A percentile compares a stretch with the other conserved stretches of the same genome.
These are phyloP conservation scores for Tylopilus intermedius DNA, from an alignment of 768 basidiomycete genomes.

Conservation along the genomic window DNA sequence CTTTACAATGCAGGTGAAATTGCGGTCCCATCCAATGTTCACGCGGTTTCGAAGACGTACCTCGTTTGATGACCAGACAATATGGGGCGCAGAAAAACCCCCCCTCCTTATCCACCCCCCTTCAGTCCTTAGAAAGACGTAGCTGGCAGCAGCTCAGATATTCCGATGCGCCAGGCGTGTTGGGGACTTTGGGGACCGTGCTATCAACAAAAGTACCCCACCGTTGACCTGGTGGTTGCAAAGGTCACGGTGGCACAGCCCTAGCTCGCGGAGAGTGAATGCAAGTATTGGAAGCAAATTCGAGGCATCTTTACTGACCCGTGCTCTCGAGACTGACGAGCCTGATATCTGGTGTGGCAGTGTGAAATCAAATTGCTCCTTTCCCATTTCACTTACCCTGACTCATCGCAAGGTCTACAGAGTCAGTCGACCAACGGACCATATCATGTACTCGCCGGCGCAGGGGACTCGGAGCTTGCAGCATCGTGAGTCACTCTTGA, in stretches of 20 bases:
- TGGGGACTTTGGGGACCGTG: neutral
- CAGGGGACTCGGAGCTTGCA: neutral
- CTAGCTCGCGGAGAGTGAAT: constrained; percentile 4
- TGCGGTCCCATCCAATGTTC: neutral
- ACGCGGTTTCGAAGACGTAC: neutral
- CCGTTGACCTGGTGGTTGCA: neutral
- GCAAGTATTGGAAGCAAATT: neutral
- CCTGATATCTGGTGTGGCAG: constrained; percentile 1
- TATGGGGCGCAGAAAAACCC: neutral
- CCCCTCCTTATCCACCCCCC: neutral
- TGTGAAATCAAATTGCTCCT: neutral
- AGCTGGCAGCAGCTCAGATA: neutral
- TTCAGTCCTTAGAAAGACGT: neutral
- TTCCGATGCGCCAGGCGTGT: neutral
- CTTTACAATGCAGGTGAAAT: neutral
- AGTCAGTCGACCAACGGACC: neutral
- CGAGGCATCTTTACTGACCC: no score
- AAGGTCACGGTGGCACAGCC: neutral
- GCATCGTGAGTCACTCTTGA: neutral
- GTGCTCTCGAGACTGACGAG: no score
- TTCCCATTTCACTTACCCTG: neutral
- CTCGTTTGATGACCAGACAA: neutral
- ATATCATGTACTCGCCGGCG: neutral
- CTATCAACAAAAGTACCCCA: neutral
- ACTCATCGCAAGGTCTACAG: neutral